These are phyloP conservation scores for Rhinocladiella mackenziei DNA, from an alignment of 2,329 filamentous ascomycete genomes.

Conservation along the genomic window DNA sequence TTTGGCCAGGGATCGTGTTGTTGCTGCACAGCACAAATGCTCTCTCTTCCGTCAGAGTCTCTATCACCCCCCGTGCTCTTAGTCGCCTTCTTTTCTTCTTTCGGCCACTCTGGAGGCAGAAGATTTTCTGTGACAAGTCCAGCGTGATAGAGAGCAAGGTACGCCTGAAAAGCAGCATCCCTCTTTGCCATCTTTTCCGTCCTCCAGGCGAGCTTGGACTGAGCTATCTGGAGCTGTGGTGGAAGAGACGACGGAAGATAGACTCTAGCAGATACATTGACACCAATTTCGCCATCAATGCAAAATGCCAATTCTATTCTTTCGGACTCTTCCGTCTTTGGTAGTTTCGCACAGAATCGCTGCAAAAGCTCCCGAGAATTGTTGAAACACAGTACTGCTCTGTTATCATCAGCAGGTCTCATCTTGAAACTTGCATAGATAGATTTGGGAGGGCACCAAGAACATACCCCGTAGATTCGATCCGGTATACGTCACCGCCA, in stretches of 20 bases:
- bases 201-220: conserved; percentile 57
- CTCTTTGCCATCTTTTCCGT: conserved; percentile 69
- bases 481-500: conserved; percentile 37
- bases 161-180: conserved; percentile 81
- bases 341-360: conserved; percentile 70
- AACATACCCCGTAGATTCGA: conserved; percentile 29
- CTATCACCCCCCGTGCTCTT: conserved; percentile 12
- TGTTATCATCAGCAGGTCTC: conserved; percentile 28
- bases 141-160: conserved; percentile 62
- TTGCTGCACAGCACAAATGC: conserved; percentile 30
- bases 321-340: conserved; percentile 45
- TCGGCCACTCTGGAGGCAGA: conserved; percentile 50
- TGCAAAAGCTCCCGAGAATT: conserved; percentile 72
- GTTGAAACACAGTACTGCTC: conserved; percentile 66
- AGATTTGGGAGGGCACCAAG: conserved; percentile 27
- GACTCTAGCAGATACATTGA: conserved; percentile 53
- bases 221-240: conserved; percentile 53
- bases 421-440: conserved; percentile 11
- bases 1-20: conserved; percentile 39
- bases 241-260: conserved; percentile 68
- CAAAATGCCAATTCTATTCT: conserved; percentile 62
- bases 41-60: conserved; percentile 13
- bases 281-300: conserved; percentile 38
- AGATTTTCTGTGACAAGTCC: conserved; percentile 75
- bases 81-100: conserved; percentile 31